Conservation (phyloP, 345 rosid genomes). For the Boechera retrofracta region DNA sequence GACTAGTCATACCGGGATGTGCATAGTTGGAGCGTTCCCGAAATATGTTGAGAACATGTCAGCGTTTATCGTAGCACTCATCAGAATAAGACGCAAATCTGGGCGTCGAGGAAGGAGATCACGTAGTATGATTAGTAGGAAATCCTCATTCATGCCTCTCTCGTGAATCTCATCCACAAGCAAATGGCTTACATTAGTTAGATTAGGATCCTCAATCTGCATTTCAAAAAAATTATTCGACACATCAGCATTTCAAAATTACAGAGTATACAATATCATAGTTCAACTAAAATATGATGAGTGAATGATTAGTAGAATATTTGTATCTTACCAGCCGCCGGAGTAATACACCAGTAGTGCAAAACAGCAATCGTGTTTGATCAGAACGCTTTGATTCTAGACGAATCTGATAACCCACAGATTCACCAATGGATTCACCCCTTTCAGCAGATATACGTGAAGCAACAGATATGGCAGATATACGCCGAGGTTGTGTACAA, state of each 20-base stretch:
- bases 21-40: conserved; percentile 75
- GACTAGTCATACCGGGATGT: conserved; percentile 69
- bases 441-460: conserved; percentile 92
- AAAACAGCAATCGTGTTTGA: conserved; percentile 83
- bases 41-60: conserved; percentile 89
- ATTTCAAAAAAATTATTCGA: conserved; percentile 38
- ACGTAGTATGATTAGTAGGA: conserved; percentile 78
- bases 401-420: conserved; percentile 96
- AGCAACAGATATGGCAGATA: conserved; percentile 96
- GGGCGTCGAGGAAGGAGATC: conserved; percentile 96
- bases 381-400: conserved; percentile 80
- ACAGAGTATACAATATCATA: conserved; percentile 18
- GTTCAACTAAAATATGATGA: conserved; percentile 12
- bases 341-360: conserved; percentile 96
- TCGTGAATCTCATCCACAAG: conserved; percentile 98
- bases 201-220: conserved; percentile 86
- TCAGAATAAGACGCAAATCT: conserved; percentile 78
- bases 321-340: conserved; percentile 66
- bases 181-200: conserved; percentile 86
- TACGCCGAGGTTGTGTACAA: conserved; percentile 97
- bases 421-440: conserved; percentile 87
- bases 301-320: conserved; percentile 14
- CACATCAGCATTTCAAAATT: conserved; percentile 17
- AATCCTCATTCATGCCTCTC: conserved; percentile 98
- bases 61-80: conserved; percentile 98